Base-by-base conservation (phyloP, 106 monocot species). In the Allium sativum region DNA sequence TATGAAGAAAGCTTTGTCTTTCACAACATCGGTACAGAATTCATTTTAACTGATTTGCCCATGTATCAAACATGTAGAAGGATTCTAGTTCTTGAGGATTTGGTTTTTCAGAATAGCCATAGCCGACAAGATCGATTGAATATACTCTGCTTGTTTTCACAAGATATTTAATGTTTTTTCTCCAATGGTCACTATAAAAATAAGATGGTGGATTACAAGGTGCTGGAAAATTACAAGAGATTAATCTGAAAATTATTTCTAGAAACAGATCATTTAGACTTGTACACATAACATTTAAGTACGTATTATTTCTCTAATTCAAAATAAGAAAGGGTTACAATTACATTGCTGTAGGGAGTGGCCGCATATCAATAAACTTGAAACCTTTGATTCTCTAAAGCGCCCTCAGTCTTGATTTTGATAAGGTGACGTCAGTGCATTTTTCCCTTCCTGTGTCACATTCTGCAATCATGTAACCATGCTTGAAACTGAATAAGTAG, bases 101-200 rank as follows among this genome's bases (percentile, higher is more conserved):
- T 65, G 90, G 95, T 71, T 95, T 95, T 44, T 90, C 95, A 22
- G 95, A 95, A 74, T 95, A 90, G 53, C 90, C 90, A 74, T 90
- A 90, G 55, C 95, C 95, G 71, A 95, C 84, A 58, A 95, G 87
- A 78, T 95, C 95, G 65, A 95, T 82, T 8, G 95, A 73, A 59
- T 83, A 95, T 59, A 90, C 90, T 61, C 75, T 81, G 47, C 76
- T 67, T 40, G 78, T 72, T 64, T 75, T 79, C 12, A 76, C 84
- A 66, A 95, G 87, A 45, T 75, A 44, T 55, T 84, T 66, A 75
- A 87, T 84, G 58, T 95, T 95, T 63, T 90, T 95, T 44, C 79
- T 69, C 95, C 95, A 95, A 55, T 95, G 95, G 56, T 95, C 90
- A 74, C 95, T 95, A 80, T 54, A 45, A 56, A 73, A 46, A 22